Base-by-base conservation (phyloP, 1,284 basidiomycete genomes). In the Salmacisia buchloeana region DNA sequence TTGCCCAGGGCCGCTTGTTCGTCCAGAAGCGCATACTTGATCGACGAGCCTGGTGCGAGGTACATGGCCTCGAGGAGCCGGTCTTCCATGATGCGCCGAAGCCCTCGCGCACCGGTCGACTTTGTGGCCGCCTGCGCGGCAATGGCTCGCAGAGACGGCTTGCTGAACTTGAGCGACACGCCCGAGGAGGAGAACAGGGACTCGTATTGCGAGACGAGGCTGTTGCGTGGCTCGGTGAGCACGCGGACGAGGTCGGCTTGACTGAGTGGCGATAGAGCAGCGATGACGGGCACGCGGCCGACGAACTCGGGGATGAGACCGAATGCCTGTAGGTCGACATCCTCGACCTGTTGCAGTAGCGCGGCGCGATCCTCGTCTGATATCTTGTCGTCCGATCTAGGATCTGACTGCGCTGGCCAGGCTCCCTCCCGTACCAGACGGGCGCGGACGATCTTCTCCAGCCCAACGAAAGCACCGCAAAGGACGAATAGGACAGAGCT, bases 261-360 rank as follows among this genome's bases (percentile, higher is more conserved):
- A 78, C 79, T 83, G 1, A 97, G 84, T 3, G 90, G 87, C 15
- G 88, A 82, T 10, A 97, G 84, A 0, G 91, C 87, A 0, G 92
- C 91, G 41, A 93, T 84, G 35, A 91, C 89, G 3, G 94, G 94
- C 21, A 96, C 81, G 34, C 94, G 89, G 25, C 91, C 92, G 43
- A 94, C 85, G 76, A 97, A 96, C 66, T 65, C 94, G 9, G 94
- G 94, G 63, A 97, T 97, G 68, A 96, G 89, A 0, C 94, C 93
- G 72, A 89, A 97, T 83, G 87, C 86, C 12, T 90, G 85, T 12
- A 97, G 83, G 82, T 97, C 94, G 43, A 27, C 27, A 59, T 63
- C 54, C 27, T 57, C 66, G 52, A 59, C 33, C 6, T 49, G 61
- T 1, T 61, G 10, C 5, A 66, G 59, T 4, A 70, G 57, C 27